These are phyloP conservation scores for Sherardia arvensis DNA, from an alignment of 257 asterid species.

Conservation along the genomic window DNA sequence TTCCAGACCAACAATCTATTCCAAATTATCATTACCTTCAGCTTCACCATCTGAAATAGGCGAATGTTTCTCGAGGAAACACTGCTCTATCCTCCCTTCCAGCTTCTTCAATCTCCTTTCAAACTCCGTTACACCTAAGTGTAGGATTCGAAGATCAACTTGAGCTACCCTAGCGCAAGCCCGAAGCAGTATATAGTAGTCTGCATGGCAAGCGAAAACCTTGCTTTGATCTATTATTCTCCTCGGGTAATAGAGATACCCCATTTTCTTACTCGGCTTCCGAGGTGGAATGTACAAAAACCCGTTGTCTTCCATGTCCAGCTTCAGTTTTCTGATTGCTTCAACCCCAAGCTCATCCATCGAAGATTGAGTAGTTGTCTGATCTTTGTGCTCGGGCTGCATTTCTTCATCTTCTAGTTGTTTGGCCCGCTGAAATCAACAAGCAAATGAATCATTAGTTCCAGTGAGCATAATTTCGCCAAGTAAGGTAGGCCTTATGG, in stretches of 20 bases:
- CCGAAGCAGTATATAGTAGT: slow-evolving; percentile 66
- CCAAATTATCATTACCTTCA: too few species aligned
- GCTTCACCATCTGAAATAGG: too few species aligned
- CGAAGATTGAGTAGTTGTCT: slow-evolving; percentile 13
- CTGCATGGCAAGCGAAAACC: slow-evolving; percentile 67
- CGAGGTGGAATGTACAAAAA: slow-evolving; percentile 62
- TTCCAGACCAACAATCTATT: too few species aligned
- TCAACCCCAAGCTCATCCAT: slow-evolving; percentile 19
- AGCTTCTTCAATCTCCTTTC: slow-evolving; percentile 56
- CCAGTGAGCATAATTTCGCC: neutral
- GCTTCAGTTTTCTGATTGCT: slow-evolving; percentile 46
- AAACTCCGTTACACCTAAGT: too few species aligned
- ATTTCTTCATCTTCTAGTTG: slow-evolving; percentile 10
- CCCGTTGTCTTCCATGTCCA: slow-evolving; percentile 56
- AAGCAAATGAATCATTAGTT: neutral
- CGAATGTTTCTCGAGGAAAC: too few species aligned
- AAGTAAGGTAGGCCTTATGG: neutral
- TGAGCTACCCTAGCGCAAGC: too few species aligned
- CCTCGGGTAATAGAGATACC: slow-evolving; percentile 42
- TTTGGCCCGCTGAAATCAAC: slow-evolving; percentile 27
- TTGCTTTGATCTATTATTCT: slow-evolving; percentile 34
- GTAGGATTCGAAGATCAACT: too few species aligned
- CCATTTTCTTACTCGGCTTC: slow-evolving; percentile 23
- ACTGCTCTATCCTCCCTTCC: slow-evolving; percentile 23
- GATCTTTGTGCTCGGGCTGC: neutral